phyloP scores from a whole-genome alignment of 257 asterid species.

The Euphrasia confusa region DNA sequence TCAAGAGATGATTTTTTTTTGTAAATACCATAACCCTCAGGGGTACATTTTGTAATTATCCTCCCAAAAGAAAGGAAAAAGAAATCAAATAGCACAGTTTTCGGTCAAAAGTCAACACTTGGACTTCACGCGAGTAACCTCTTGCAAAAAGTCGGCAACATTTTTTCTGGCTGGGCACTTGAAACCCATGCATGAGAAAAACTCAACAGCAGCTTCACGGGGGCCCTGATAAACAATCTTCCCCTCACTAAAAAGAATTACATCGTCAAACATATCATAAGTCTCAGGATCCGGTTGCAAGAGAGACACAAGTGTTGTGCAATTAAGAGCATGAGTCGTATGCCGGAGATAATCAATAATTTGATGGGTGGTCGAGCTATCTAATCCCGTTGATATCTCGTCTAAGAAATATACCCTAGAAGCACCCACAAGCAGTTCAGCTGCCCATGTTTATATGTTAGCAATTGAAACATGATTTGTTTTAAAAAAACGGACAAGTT shows the following conservation, averaged over 20 bases:
- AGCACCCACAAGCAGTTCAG: constrained; percentile 90
- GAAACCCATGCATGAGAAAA: constrained; percentile 67
- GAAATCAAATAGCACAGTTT: constrained; percentile 10
- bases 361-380: constrained; percentile 86
- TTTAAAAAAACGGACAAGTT: too few species aligned
- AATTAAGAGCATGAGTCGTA: constrained; percentile 56
- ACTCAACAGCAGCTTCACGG: constrained; percentile 53
- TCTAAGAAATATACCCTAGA: constrained; percentile 80
- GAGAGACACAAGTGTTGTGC: constrained; percentile 70
- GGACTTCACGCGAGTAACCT: constrained; percentile 41
- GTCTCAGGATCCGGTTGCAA: constrained; percentile 95
- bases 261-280: constrained; percentile 76
- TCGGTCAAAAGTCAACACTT: constrained; percentile 19
- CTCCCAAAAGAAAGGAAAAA: neutral
- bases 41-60: neutral
- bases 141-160: constrained; percentile 85
- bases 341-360: constrained; percentile 69
- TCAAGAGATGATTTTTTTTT: neutral
- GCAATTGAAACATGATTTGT: constrained; percentile 18
- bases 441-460: constrained; percentile 43
- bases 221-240: constrained; percentile 85
- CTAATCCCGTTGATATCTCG: constrained; percentile 90
- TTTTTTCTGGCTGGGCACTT: constrained; percentile 77
- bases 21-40: neutral
- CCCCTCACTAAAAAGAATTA: constrained; percentile 79